Conservation (phyloP, 2,329 filamentous ascomycete genomes). For the Phyllosticta ampelicida region DNA sequence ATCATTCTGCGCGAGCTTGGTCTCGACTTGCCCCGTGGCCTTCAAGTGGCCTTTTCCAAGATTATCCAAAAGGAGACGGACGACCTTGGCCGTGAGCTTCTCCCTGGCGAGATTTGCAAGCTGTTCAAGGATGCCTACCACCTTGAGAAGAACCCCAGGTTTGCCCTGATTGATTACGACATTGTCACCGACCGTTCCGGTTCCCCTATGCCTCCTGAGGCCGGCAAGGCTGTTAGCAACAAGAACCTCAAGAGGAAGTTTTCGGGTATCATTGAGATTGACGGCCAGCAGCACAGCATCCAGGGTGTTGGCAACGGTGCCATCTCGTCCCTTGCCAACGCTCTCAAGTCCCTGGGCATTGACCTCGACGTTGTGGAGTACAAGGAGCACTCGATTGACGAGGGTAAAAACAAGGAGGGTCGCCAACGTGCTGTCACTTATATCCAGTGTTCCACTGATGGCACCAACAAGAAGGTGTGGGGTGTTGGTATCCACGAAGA, state of each 20-base stretch:
- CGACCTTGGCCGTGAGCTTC: conserved; percentile 68
- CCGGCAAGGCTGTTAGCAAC: conserved; percentile 64
- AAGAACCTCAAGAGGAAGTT: conserved; percentile 73
- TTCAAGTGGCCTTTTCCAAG: conserved; percentile 84
- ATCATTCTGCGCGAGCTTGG: conserved; percentile 82
- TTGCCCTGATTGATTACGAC: conserved; percentile 81
- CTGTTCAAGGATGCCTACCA: conserved; percentile 88
- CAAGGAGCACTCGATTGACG: conserved; percentile 88
- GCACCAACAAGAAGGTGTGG: conserved; percentile 66
- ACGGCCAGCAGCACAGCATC: conserved; percentile 68
- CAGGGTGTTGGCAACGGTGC: conserved; percentile 79
- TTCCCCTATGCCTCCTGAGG: conserved; percentile 57
- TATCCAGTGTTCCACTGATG: conserved; percentile 70
- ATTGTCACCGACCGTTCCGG: conserved; percentile 74
- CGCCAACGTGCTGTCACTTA: conserved; percentile 91
- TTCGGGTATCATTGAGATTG: conserved; percentile 72
- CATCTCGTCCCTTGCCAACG: conserved; percentile 77
- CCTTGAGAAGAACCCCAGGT: conserved; percentile 71
- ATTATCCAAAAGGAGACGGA: conserved; percentile 79
- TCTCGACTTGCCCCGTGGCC: conserved; percentile 82
- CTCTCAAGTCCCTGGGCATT: conserved; percentile 66
- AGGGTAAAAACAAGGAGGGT: conserved; percentile 70
- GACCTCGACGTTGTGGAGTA: conserved; percentile 88
- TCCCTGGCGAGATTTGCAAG: conserved; percentile 69
- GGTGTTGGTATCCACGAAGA: conserved; percentile 88